These are phyloP conservation scores for Ascochyta fabae DNA, from an alignment of 2,329 filamentous ascomycete species.

Conservation along the genomic window DNA sequence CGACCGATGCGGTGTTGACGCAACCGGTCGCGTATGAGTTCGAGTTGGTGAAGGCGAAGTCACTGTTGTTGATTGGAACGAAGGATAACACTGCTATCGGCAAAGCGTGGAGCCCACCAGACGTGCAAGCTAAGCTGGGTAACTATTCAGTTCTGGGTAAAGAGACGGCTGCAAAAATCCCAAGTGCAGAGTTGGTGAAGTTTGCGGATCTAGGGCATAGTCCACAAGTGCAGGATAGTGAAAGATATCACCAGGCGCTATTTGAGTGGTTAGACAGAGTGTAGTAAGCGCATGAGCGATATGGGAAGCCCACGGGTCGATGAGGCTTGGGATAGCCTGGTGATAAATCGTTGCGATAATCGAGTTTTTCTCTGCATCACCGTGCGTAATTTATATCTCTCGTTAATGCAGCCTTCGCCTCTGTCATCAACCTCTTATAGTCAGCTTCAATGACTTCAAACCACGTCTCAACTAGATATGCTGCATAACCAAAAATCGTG, in stretches of 20 bases:
- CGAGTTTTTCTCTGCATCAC: too few species aligned
- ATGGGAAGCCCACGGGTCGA: too few species aligned
- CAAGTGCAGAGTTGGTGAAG: constrained; percentile 53
- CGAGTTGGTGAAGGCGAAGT: constrained; percentile 52
- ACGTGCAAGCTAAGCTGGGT: constrained; percentile 49
- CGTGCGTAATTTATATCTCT: too few species aligned
- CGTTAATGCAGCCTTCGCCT: background rate
- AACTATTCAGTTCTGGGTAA: constrained; percentile 59
- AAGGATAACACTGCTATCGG: constrained; percentile 64
- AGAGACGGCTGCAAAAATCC: constrained; percentile 54
- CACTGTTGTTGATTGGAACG: constrained; percentile 59
- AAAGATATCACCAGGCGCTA: constrained; percentile 55
- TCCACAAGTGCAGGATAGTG: constrained; percentile 61
- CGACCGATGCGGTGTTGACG: constrained; percentile 63
- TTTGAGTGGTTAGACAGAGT: constrained; percentile 52
- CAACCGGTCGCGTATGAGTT: constrained; percentile 61
- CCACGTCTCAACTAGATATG: constrained; percentile 1
- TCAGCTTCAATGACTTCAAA: constrained; percentile 3
- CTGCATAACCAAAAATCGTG: background rate
- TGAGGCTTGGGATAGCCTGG: too few species aligned
- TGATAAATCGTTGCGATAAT: too few species aligned
- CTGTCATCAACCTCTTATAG: constrained; percentile 1
- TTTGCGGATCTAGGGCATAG: constrained; percentile 60
- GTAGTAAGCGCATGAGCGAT: background rate
- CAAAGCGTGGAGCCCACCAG: constrained; percentile 54